Evolutionary conservation across 2,329 filamentous ascomycete genomes (phyloP).

Genomic region (Alternaria alternata): DNA sequence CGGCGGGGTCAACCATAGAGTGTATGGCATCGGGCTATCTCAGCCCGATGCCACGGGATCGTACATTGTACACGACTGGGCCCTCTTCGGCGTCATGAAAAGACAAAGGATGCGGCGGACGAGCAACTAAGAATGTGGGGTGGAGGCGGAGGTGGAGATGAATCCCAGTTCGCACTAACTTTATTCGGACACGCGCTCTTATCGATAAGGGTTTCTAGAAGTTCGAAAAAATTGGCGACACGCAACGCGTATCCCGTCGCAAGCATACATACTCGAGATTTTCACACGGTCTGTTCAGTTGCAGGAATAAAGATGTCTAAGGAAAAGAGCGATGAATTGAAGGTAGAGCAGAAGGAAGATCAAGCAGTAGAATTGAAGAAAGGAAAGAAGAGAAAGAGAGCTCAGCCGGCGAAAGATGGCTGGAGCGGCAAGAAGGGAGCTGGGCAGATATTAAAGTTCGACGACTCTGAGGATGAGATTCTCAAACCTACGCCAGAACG

Average conservation of each 20-base stretch:
- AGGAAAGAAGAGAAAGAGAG: slow-evolving; percentile 47
- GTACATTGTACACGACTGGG: neutral
- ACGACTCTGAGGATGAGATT: slow-evolving; percentile 17
- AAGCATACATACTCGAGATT: neutral
- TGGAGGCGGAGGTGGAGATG: neutral
- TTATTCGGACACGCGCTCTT: slow-evolving; percentile 13
- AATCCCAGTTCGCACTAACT: neutral
- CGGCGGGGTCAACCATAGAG: slow-evolving; percentile 32
- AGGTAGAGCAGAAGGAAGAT: neutral
- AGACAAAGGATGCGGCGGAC: neutral
- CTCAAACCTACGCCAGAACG: neutral
- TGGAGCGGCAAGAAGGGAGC: slow-evolving; percentile 21
- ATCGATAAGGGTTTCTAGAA: slow-evolving; percentile 33
- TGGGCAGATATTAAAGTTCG: slow-evolving; percentile 27
- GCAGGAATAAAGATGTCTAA: slow-evolving; percentile 25
- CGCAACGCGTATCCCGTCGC: slow-evolving; percentile 3
- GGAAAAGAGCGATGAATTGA: slow-evolving; percentile 12
- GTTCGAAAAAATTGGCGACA: slow-evolving; percentile 28
- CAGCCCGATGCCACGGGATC: neutral
- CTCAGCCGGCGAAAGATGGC: slow-evolving; percentile 18
- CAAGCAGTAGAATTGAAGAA: slow-evolving; percentile 20
- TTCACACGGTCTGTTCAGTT: neutral
- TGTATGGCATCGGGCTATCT: slow-evolving; percentile 8
- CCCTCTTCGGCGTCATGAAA: neutral
- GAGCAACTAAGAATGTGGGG: neutral